A percentile compares a stretch with the other conserved stretches of the same genome.
These are phyloP conservation scores for Hanseniaspora hatyaiensis DNA, from an alignment of 805 yeast species.

Conservation along the genomic window DNA sequence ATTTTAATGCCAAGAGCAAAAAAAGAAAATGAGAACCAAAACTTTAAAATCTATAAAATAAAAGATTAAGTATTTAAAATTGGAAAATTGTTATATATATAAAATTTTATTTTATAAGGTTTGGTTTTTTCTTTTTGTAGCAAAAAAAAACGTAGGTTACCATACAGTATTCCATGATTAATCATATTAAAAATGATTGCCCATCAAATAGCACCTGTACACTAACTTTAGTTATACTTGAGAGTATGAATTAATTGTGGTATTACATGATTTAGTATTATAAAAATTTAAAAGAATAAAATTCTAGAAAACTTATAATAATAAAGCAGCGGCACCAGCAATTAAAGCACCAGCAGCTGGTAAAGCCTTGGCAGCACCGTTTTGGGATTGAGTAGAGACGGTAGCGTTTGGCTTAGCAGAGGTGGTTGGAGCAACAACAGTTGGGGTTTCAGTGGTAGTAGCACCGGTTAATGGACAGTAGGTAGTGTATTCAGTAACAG, in stretches of 20 bases:
- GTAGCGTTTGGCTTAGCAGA: conserved; percentile 3
- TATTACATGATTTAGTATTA: not conserved
- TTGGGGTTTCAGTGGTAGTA: not conserved
- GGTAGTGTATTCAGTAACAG: conserved; percentile 32
- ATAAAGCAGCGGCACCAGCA: conserved; percentile 50
- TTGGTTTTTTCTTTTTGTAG: not conserved
- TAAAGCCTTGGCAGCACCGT: conserved; percentile 36
- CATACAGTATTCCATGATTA: conserved; percentile 14
- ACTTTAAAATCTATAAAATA: not conserved
- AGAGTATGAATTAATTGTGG: not conserved
- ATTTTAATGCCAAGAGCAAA: too few species aligned
- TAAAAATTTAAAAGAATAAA: conserved; percentile 1
- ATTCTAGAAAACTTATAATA: conserved; percentile 30
- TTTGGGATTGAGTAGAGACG: conserved; percentile 28
- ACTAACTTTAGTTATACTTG: conserved; percentile 12
- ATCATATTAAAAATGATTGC: conserved; percentile 13
- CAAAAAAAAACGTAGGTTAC: conserved; percentile 9
- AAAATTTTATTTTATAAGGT: conserved; percentile 1
- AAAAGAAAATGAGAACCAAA: too few species aligned
- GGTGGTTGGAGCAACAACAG: conserved; percentile 18
- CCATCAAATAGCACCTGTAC: conserved; percentile 12
- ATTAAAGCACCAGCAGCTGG: conserved; percentile 40
- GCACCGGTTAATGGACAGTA: conserved; percentile 24
- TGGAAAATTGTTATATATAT: not conserved
- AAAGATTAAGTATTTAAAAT: conserved; percentile 3